Conservation (phyloP, 805 yeast genomes). For the Scheffersomyces amazonensis region DNA sequence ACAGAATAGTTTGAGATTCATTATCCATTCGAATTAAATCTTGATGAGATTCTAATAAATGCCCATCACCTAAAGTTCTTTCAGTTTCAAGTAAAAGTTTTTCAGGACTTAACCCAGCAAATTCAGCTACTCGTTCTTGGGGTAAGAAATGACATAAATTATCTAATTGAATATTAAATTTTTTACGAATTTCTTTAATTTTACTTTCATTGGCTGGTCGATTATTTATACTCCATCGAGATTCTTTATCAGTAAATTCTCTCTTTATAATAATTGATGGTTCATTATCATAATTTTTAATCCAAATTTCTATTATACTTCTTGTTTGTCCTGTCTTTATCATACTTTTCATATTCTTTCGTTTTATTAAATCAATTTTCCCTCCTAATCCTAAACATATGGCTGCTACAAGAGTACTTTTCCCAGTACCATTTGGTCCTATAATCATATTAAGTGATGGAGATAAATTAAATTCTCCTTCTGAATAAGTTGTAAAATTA, state of each 20-base stretch:
- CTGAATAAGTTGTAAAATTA: conserved; percentile 68
- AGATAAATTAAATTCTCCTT: conserved; percentile 70
- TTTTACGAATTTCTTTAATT: conserved; percentile 44
- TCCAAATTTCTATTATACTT: conserved; percentile 48
- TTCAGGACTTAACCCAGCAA: conserved; percentile 78
- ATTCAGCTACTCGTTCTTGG: conserved; percentile 91
- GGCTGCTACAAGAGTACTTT: conserved; percentile 90
- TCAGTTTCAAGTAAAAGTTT: conserved; percentile 74
- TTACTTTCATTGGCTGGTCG: conserved; percentile 35
- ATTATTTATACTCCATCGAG: conserved; percentile 53
- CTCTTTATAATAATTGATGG: conserved; percentile 41
- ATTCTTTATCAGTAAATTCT: conserved; percentile 42
- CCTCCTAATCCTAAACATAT: conserved; percentile 88
- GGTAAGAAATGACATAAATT: conserved; percentile 93
- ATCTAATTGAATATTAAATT: conserved; percentile 77
- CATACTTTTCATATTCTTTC: conserved; percentile 64
- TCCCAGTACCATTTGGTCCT: conserved; percentile 97
- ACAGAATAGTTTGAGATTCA: conserved; percentile 23
- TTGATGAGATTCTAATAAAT: conserved; percentile 56
- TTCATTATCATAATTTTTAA: conserved; percentile 38
- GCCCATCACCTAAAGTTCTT: conserved; percentile 67
- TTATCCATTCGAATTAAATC: conserved; percentile 51
- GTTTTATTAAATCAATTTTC: conserved; percentile 65
- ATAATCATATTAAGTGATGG: conserved; percentile 88
- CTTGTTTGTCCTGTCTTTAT: conserved; percentile 62